Evolutionary conservation across 2,329 filamentous ascomycete genomes (phyloP), one percentile per base, ranked within the genome.

Genomic region (Talaromyces albobiverticillius): DNA sequence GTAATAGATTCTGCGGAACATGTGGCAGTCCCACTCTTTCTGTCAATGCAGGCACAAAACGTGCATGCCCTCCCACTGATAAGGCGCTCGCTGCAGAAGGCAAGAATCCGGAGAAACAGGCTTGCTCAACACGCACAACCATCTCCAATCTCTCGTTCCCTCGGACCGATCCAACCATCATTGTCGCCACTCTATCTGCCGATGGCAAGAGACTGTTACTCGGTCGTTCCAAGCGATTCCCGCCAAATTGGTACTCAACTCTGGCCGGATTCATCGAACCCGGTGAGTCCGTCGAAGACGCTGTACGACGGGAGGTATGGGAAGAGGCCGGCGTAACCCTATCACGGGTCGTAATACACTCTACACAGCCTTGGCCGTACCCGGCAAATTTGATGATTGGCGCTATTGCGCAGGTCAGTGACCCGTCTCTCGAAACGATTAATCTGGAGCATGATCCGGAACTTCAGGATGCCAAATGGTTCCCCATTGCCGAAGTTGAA

Each of bases 141-240:
- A 76, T 99, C 43, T 95, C 91, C 29, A 99, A 99, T 73, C 80
- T 96, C 51, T 87, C 82, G 66, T 97, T 96, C 78, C 93, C 93
- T 2, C 84, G 92, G 48, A 96, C 93, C 2, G 92, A 96, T 64
- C 91, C 92, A 1, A 95, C 90, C 25, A 91, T 97, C 69, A 99
- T 99, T 73, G 92, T 95, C 75, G 93, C 92, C 0, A 87, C 96
- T 10, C 83, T 97, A 29, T 95, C 88, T 51, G 79, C 86, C 48
- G 89, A 95, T 62, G 88, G 88, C 47, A 82, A 86, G 60, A 83
- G 84, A 57, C 75, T 96, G 36, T 82, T 99, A 7, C 86, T 99
- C 0, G 94, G 94, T 34, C 86, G 94, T 13, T 85, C 89, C 66
- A 89, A 88, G 72, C 82, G 89, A 51, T 99, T 87, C 81, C 94